Base-by-base conservation (phyloP, 2,329 filamentous ascomycete genomes). In the Pestalotiopsis sp. region DNA sequence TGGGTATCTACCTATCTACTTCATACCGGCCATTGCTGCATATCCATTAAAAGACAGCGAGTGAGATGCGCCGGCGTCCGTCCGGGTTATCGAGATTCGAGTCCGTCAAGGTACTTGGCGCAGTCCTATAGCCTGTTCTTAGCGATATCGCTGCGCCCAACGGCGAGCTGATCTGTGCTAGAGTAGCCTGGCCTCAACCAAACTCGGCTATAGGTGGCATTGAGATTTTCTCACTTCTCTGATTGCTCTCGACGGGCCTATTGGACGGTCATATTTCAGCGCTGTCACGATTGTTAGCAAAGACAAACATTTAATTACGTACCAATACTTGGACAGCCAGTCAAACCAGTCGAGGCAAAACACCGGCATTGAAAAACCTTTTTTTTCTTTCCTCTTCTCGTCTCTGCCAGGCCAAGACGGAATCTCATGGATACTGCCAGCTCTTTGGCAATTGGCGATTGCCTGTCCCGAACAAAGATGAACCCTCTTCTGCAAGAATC, bases 241-340 rank as follows among this genome's bases (percentile, higher is more conserved):
- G 27, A 62, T 62, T 62, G 59, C 59, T 62, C 59, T 62, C 36
- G 9, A 17, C 27, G 9, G 31, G 31, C 25, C 31, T 62, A 62
- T 62, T 62, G 59, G 59, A 40, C 59, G 20, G 59, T 27, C 31
- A 27, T 36, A 63, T 52, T 65, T 49, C 41, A 25, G 49, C 40
- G 62, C 36, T 65, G 38, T 52, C 40, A 49, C n/a, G 40, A 23
- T 36, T 66, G 17, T 66, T 25, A 57, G 41, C 17, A 45, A 66
- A 66, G 41, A 38, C 41, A 45, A 57, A 23, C 14, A 49, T 36
- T 20, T 58, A n/a, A 66, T 66, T 66, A 66, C 63, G 63, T 66
- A 66, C 63, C 9, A 20, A 66, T 6, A 11, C 63, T 23, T 23
- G 5, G 57, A 13, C 25, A 31, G n/a, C 17, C 40, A 66, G 20